Base-by-base conservation (phyloP, 495 filamentous ascomycete species). In the Tirmania nivea region DNA sequence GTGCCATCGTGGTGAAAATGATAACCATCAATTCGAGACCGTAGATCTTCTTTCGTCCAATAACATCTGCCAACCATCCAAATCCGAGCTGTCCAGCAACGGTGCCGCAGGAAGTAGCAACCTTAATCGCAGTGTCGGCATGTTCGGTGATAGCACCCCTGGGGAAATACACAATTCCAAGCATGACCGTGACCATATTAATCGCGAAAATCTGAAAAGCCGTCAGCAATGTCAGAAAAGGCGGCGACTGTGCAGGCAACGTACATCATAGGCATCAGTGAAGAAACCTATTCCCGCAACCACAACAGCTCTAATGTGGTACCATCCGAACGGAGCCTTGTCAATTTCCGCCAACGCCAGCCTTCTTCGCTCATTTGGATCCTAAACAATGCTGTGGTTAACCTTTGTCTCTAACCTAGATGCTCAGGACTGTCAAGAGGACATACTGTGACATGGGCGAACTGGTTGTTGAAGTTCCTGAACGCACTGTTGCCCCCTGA, bases 251-350 rank as follows among this genome's bases (percentile, higher is more conserved):
- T 21, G 39, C 25, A 7, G 25, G 2, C 25, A 31, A 31, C 60
- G 53, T 62, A 87, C 80, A 68, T 84, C 78, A 62, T 81, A 83
- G 45, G 79, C 78, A 63, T 86, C 83, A 34, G 83, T 84, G 68
- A 89, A 87, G 75, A 89, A 87, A 55, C 84, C 84, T 50, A 84
- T 76, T 60, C 84, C 84, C n/a, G 84, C 82, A 8, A 90, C 83
- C 31, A 84, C 69, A 21, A 82, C 70, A 47, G 83, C 82, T 34
- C 81, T 77, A 49, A 76, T 74, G 65, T 87, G 84, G 63, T 81
- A 81, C 78, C 82, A 84, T 57, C 84, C 80, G 56, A 88, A 86
- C 7, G 76, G 76, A 34, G 83, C 82, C 60, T 82, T 81, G 65
- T 89, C 84, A 54, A 89, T 84, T 61, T 83, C 75, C 10, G 79